Base-by-base conservation (phyloP, 2,329 filamentous ascomycete genomes). In the Trichoderma citrinoviride region DNA sequence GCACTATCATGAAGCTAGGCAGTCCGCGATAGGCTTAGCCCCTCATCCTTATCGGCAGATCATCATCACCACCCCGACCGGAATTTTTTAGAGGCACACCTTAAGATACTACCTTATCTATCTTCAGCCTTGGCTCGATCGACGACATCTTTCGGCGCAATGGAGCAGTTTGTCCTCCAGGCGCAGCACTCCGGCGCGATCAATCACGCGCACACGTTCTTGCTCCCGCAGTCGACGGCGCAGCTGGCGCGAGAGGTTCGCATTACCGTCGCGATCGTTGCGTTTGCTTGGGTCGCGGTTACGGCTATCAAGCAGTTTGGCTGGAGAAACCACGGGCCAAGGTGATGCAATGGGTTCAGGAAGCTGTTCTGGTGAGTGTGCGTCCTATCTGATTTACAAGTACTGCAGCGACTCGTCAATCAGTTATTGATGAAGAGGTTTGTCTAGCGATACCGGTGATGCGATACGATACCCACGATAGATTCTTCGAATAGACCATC, bases 131-230 rank as follows among this genome's bases (percentile, higher is more conserved):
- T n/a, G 25, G 8, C 23, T 15, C 12, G 1, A 52, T 21, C 27
- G 19, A 19, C 47, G 23, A 47, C 61, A 43, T 6, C 27, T 15
- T 25, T 17, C 46, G 6, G 41, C 49, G 21, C 46, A 56, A 70
- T 70, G 69, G 69, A 70, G 49, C 68, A 69, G n/a, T 70, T 69
- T n/a, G 29, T 69, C 19, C 61, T 70, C 17, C 63, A 68, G 23
- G 69, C 67, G 3, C 64, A 70, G 41, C 69, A 71, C 27, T 66
- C 64, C 2, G 68, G 68, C 12, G 54, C 65, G 12, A 68, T 71
- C 41, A 53, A 43, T 21, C 69, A 70, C 25, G 57, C 65, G 15
- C 69, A 71, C 57, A 66, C 61, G 2, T 67, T 70, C 37, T 37
- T 67, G 15, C 40, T 71, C 17, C 62, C 68, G 2, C 33, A 67